These are phyloP conservation scores for Coemansia sp. DNA, from an alignment of 192 early-diverging fungal genomes.

Conservation along the genomic window DNA sequence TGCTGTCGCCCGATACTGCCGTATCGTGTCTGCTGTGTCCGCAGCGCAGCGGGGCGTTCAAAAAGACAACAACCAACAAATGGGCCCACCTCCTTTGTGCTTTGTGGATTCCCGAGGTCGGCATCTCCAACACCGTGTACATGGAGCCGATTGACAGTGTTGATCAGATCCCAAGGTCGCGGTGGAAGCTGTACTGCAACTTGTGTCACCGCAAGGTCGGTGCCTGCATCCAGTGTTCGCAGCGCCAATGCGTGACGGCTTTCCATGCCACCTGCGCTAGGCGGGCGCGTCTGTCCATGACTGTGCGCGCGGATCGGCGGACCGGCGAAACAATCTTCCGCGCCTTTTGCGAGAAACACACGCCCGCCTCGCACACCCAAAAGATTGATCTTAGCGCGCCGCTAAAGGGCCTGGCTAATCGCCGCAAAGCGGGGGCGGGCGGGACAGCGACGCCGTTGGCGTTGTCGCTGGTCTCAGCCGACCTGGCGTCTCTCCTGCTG, in stretches of 20 bases:
- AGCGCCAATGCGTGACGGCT: conserved; percentile 80
- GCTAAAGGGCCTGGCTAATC: conserved; percentile 10
- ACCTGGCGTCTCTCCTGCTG: conserved; percentile 13
- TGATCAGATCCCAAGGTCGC: conserved; percentile 79
- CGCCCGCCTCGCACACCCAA: conserved; percentile 58
- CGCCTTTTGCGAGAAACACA: conserved; percentile 88
- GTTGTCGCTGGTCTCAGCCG: conserved; percentile 17
- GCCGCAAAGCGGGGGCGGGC: conserved; percentile 4
- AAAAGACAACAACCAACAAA: conserved; percentile 85
- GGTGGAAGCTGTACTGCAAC: conserved; percentile 85
- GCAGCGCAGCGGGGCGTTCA: conserved; percentile 90
- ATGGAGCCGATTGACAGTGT: conserved; percentile 98
- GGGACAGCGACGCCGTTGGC: conserved; percentile 1
- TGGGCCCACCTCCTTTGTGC: conserved; percentile 97
- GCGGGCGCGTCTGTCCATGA: conserved; percentile 82
- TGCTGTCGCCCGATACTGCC: conserved; percentile 86
- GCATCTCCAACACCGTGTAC: conserved; percentile 80
- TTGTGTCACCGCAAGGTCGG: conserved; percentile 80
- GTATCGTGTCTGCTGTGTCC: conserved; percentile 92
- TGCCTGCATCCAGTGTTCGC: conserved; percentile 93
- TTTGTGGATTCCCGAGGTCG: conserved; percentile 94
- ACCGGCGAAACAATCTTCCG: conserved; percentile 62
- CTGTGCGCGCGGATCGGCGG: conserved; percentile 58
- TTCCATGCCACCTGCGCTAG: conserved; percentile 95
- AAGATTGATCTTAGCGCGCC: conserved; percentile 29